Evolutionary conservation across 1,284 basidiomycete species (phyloP).

Genomic region (Heliocybe sulcata): DNA sequence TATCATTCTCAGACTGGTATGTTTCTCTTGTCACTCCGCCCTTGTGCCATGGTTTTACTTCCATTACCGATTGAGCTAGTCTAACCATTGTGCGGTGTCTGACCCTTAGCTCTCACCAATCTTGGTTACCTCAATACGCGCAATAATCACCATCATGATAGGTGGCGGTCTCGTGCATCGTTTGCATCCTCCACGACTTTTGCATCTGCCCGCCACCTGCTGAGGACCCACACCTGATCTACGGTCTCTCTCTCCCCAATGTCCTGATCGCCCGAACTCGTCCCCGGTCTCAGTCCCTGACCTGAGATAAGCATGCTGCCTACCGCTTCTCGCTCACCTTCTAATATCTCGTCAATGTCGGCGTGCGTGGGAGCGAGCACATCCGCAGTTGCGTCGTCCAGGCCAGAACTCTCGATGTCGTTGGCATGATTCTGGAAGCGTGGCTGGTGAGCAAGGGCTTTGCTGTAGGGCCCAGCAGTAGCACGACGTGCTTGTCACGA

Average conservation of each 20-base stretch:
- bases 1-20: too few relatives aligned
- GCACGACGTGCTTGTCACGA: constrained; percentile 55
- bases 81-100: too few relatives aligned
- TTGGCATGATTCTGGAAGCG: constrained; percentile 90
- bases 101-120: too few relatives aligned
- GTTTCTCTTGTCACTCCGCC: too few relatives aligned
- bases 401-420: constrained; percentile 93
- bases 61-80: too few relatives aligned
- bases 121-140: constrained; percentile 94
- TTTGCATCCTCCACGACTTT: constrained; percentile 88
- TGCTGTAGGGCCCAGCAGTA: constrained; percentile 62
- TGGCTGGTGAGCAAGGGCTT: constrained; percentile 85
- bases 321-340: constrained; percentile 90
- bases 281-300: constrained; percentile 59
- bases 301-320: constrained; percentile 77
- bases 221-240: constrained; percentile 64
- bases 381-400: constrained; percentile 93
- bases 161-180: constrained; percentile 95
- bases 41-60: too few relatives aligned
- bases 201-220: constrained; percentile 72
- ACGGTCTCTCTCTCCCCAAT: constrained; percentile 64
- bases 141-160: constrained; percentile 96
- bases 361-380: constrained; percentile 91
- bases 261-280: constrained; percentile 41
- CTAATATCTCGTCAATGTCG: constrained; percentile 97